These are phyloP conservation scores for Cystobasidium slooffiae DNA, from an alignment of 1,284 basidiomycete genomes.

Conservation along the genomic window DNA sequence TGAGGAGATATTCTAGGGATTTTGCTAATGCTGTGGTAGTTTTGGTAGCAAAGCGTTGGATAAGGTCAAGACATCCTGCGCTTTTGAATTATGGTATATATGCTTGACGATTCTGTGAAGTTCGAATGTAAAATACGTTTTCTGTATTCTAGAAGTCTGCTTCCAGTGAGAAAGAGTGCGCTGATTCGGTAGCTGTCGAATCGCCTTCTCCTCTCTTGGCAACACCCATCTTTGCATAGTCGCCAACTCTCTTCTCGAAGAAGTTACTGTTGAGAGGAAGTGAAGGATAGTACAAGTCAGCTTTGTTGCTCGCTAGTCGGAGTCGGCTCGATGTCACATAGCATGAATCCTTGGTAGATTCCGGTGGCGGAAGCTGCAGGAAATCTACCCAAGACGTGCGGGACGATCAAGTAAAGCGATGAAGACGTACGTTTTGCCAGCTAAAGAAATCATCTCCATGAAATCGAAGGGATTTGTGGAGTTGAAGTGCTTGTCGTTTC, in stretches of 20 bases:
- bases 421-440: constrained; percentile 51
- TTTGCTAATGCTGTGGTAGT: no score
- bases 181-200: constrained; percentile 43
- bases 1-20: no score
- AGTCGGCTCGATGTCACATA: no score
- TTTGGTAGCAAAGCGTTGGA: no score
- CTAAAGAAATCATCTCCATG: constrained; percentile 54
- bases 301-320: no score
- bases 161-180: constrained; percentile 54
- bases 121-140: background rate
- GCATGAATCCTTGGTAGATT: no score
- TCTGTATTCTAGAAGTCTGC: constrained; percentile 57
- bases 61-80: no score
- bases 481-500: constrained; percentile 57
- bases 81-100: background rate
- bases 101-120: background rate
- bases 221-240: constrained; percentile 37
- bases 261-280: constrained; percentile 54
- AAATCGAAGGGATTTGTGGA: constrained; percentile 57
- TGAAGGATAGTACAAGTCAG: no score
- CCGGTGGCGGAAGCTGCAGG: constrained; percentile 45
- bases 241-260: constrained; percentile 32
- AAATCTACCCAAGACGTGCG: no score
- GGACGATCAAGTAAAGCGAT: constrained; percentile 52
- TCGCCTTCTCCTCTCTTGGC: constrained; percentile 39